A percentile compares a stretch with the other conserved stretches of the same genome.
phyloP scores from a whole-genome alignment of 345 rosid species.

The Crucihimalaya himalaica region DNA sequence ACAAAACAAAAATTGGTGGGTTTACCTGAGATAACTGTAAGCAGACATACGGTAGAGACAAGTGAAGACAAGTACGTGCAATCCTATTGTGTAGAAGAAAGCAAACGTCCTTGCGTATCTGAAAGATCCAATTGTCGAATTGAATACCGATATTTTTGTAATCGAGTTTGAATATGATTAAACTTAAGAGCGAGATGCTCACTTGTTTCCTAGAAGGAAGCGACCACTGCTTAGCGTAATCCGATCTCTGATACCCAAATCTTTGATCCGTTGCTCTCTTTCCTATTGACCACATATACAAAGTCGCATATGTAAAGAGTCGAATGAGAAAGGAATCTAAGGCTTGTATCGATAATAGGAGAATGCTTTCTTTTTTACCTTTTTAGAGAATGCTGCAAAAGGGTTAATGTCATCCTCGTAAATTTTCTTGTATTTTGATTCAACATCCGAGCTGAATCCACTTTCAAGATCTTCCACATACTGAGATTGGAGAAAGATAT shows the following conservation, averaged over 20 bases:
- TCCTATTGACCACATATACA: constrained; percentile 51
- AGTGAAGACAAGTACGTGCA: constrained; percentile 84
- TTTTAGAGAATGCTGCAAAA: constrained; percentile 96
- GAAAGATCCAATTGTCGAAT: constrained; percentile 13
- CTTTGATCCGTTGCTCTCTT: constrained; percentile 95
- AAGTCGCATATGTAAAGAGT: not conserved
- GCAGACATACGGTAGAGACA: constrained; percentile 98
- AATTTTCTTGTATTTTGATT: constrained; percentile 97
- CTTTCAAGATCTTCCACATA: constrained; percentile 86
- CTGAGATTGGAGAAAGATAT: constrained; percentile 42
- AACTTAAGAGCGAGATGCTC: constrained; percentile 30
- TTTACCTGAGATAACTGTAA: constrained; percentile 80
- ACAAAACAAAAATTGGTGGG: not conserved
- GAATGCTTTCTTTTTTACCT: constrained; percentile 45
- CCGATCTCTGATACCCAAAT: constrained; percentile 92
- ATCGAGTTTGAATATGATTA: constrained; percentile 8
- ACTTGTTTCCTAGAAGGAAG: constrained; percentile 93
- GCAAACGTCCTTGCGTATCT: constrained; percentile 93
- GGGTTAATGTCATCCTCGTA: constrained; percentile 98
- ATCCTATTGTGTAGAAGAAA: constrained; percentile 89
- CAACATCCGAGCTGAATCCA: constrained; percentile 90
- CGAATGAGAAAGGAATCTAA: not conserved
- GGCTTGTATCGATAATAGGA: not conserved
- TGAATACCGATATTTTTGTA: not conserved
- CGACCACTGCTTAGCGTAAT: constrained; percentile 95